phyloP scores from a whole-genome alignment of 2,329 filamentous ascomycete genomes.

The Colletotrichum gloeosporioides region DNA sequence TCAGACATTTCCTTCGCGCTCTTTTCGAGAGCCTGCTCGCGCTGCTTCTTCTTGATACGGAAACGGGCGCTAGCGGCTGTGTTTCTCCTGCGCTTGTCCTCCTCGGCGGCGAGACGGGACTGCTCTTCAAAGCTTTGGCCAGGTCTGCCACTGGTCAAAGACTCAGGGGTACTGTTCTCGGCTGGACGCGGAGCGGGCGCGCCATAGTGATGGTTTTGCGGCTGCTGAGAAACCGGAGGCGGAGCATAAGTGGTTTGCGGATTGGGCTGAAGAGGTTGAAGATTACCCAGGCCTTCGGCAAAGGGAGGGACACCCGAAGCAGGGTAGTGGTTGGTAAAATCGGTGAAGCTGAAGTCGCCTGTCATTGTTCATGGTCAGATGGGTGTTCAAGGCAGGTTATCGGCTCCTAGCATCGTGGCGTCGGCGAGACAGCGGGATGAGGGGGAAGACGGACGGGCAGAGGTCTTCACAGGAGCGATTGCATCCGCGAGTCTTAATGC shows the following conservation, averaged over 20 bases:
- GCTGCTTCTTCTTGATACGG: conserved; percentile 95
- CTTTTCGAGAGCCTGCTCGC: conserved; percentile 83
- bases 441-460: conserved; percentile 9
- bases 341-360: conserved; percentile 64
- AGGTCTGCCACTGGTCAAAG: conserved; percentile 39
- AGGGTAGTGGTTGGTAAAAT: conserved; percentile 56
- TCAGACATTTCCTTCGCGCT: conserved; percentile 84
- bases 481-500: conserved; percentile 16
- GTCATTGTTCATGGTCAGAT: conserved; percentile 43
- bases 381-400: conserved; percentile 22
- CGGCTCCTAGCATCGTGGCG: conserved; percentile 24
- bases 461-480: conserved; percentile 8
- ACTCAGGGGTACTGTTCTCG: conserved; percentile 54
- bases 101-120: conserved; percentile 77
- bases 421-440: conserved; percentile 10
- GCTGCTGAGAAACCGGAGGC: conserved; percentile 38
- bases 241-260: conserved; percentile 51
- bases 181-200: conserved; percentile 30
- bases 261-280: conserved; percentile 59
- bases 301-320: conserved; percentile 32
- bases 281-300: conserved; percentile 44
- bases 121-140: conserved; percentile 71
- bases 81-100: conserved; percentile 89
- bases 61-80: conserved; percentile 89
- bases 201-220: conserved; percentile 30